A percentile compares a stretch with the other conserved stretches of the same genome.
Evolutionary conservation across 164 flowering plant genomes (phyloP).

Genomic region (Sedum album): DNA sequence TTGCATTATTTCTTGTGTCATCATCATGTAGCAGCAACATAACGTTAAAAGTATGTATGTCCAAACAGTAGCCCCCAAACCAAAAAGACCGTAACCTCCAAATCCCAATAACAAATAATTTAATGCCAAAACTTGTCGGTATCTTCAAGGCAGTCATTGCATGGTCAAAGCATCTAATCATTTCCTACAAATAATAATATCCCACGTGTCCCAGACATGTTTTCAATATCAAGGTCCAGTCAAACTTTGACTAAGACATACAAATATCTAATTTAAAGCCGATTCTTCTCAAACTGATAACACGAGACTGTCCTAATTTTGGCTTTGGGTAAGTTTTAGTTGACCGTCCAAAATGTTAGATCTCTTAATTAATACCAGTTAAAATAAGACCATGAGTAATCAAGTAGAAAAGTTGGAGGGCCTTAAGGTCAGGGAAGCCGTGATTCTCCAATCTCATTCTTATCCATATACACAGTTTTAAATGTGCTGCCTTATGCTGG

Average conservation of each 20-base stretch:
- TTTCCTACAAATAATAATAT: neutral
- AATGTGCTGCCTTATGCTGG: neutral
- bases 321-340: too few relatives aligned
- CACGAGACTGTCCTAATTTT: neutral
- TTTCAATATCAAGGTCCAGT: neutral
- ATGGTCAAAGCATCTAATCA: conserved; percentile 4
- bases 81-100: neutral
- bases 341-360: neutral
- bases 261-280: neutral
- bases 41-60: neutral
- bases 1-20: neutral
- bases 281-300: neutral
- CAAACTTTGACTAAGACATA: neutral
- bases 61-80: neutral
- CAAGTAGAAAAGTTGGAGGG: too few relatives aligned
- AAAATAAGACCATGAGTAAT: too few relatives aligned
- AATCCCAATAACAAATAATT: neutral
- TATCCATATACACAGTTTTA: neutral
- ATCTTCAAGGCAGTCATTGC: neutral
- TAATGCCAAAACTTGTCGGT: neutral
- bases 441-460: neutral
- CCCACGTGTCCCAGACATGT: neutral
- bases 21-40: neutral
- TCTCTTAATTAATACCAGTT: neutral
- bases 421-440: neutral